These are phyloP conservation scores for Singerocomus inundabilis DNA, from an alignment of 1,284 basidiomycete genomes.

Conservation along the genomic window DNA sequence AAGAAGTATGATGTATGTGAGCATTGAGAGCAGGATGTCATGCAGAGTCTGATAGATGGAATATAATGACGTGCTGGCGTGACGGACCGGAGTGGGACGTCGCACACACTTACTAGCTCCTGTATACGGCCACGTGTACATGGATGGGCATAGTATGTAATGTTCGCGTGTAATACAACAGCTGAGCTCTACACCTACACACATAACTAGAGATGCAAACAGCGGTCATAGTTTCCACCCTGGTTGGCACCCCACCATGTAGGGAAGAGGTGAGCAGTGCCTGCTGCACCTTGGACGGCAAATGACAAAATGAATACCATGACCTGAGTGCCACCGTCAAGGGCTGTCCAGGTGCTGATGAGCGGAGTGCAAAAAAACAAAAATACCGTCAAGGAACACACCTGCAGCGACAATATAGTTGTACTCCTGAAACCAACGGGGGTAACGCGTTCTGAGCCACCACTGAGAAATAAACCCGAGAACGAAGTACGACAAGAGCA, in stretches of 20 bases:
- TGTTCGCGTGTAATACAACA: not conserved
- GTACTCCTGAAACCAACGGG: constrained; percentile 53
- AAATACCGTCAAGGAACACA: constrained; percentile 4
- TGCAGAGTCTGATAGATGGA: too few relatives aligned
- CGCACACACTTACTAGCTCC: too few relatives aligned
- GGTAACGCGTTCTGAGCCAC: constrained; percentile 55
- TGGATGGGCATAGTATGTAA: too few relatives aligned
- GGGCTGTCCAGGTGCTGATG: constrained; percentile 29
- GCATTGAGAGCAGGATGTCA: too few relatives aligned
- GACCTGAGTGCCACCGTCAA: constrained; percentile 64
- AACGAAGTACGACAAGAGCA: constrained; percentile 39
- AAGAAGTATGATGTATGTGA: too few relatives aligned
- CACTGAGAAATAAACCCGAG: constrained; percentile 57
- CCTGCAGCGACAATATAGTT: constrained; percentile 49
- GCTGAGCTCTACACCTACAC: not conserved
- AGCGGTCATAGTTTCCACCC: constrained; percentile 32
- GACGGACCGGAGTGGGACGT: too few relatives aligned
- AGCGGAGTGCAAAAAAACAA: not conserved
- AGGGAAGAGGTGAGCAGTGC: constrained; percentile 54
- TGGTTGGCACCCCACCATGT: constrained; percentile 57
- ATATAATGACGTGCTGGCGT: too few relatives aligned
- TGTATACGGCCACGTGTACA: too few relatives aligned
- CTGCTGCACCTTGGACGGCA: constrained; percentile 68
- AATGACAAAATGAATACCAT: constrained; percentile 73
- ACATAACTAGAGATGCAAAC: constrained; percentile 14